Evolutionary conservation across 2,329 filamentous ascomycete species (phyloP).

Genomic region (Epichloe gansuensis): DNA sequence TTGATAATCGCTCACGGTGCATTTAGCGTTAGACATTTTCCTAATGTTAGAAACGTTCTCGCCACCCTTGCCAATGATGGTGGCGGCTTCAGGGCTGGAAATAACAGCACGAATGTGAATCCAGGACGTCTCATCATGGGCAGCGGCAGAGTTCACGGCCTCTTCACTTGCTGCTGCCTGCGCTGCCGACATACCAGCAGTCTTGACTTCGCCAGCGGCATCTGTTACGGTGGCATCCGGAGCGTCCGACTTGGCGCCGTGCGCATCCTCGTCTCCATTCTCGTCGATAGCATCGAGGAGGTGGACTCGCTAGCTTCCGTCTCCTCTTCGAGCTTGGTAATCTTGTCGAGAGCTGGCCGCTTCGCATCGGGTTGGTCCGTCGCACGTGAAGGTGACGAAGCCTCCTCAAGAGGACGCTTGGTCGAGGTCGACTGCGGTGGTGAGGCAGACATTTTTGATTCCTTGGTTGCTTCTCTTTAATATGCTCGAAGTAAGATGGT

Average conservation of each 20-base stretch:
- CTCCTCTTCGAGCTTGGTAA: slow-evolving; percentile 56
- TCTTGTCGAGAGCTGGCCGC: slow-evolving; percentile 88
- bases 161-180: slow-evolving; percentile 18
- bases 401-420: slow-evolving; percentile 94
- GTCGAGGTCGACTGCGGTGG: slow-evolving; percentile 52
- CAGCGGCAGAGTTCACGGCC: slow-evolving; percentile 34
- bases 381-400: slow-evolving; percentile 83
- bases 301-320: slow-evolving; percentile 28
- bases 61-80: slow-evolving; percentile 95
- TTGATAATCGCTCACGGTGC: slow-evolving; percentile 96
- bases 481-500: slow-evolving; percentile 17
- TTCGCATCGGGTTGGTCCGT: slow-evolving; percentile 95
- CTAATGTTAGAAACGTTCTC: slow-evolving; percentile 98
- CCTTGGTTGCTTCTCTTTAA: neutral
- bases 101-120: slow-evolving; percentile 96
- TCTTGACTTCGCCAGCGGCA: slow-evolving; percentile 16
- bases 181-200: slow-evolving; percentile 10
- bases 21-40: slow-evolving; percentile 90
- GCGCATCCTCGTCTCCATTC: slow-evolving; percentile 37
- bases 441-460: slow-evolving; percentile 58
- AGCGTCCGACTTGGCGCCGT: slow-evolving; percentile 31
- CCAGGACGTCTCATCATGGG: slow-evolving; percentile 88
- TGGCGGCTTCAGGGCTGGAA: slow-evolving; percentile 92
- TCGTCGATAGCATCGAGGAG: slow-evolving; percentile 29
- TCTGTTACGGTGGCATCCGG: slow-evolving; percentile 18